Conservation (phyloP, 192 early-diverging fungal species). For the Entomortierella lignicola region DNA sequence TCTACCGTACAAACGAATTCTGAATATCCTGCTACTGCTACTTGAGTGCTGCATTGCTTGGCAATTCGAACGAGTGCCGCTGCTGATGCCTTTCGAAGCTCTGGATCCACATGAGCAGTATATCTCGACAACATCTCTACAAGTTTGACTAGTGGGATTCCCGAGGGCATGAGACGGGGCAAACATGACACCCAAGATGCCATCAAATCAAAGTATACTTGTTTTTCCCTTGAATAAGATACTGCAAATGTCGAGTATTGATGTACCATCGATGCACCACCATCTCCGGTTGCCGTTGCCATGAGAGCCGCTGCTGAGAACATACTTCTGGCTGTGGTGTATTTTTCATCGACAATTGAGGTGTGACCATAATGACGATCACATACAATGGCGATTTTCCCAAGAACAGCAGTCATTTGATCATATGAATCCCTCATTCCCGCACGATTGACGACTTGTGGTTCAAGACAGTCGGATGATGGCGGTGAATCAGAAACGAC, state of each 20-base stretch:
- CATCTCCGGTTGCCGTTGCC: slow-evolving; percentile 49
- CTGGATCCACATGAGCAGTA: slow-evolving; percentile 87
- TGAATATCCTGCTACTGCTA: slow-evolving; percentile 62
- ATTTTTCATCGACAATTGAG: slow-evolving; percentile 63
- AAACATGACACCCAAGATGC: slow-evolving; percentile 76
- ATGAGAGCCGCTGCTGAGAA: slow-evolving; percentile 49
- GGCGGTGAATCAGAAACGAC: slow-evolving; percentile 36
- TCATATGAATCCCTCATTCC: slow-evolving; percentile 76
- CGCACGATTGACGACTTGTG: slow-evolving; percentile 63
- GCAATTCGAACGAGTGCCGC: slow-evolving; percentile 76
- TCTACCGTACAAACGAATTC: slow-evolving; percentile 65
- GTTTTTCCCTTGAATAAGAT: slow-evolving; percentile 66
- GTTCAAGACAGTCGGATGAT: slow-evolving; percentile 60
- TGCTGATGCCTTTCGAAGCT: slow-evolving; percentile 74
- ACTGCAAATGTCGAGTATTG: slow-evolving; percentile 62
- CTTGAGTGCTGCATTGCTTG: slow-evolving; percentile 64
- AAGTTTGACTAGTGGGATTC: slow-evolving; percentile 67
- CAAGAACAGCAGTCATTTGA: slow-evolving; percentile 73
- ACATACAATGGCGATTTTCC: slow-evolving; percentile 67
- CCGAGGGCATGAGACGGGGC: slow-evolving; percentile 76
- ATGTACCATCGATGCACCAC: slow-evolving; percentile 56
- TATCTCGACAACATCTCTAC: slow-evolving; percentile 87
- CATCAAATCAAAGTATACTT: slow-evolving; percentile 75
- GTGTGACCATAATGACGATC: slow-evolving; percentile 66
- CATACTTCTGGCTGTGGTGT: slow-evolving; percentile 50